Percentiles rank a stretch among this genome's conserved stretches.
Conservation (phyloP, 2,329 filamentous ascomycete species). For the Elsinoe ampelina region DNA sequence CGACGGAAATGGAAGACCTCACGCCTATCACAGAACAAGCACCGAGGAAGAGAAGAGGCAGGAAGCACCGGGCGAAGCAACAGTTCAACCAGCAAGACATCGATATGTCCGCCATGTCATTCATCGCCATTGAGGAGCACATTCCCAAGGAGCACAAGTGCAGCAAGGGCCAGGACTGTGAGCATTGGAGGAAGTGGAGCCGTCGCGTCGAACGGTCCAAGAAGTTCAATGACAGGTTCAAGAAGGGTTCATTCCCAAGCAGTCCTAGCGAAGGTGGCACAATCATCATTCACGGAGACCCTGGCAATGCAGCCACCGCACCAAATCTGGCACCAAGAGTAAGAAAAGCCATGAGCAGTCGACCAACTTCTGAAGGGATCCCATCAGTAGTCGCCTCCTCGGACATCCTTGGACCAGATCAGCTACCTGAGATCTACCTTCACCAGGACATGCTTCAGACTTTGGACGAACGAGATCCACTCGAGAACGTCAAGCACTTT, state of each 20-base stretch:
- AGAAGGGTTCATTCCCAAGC: constrained; percentile 50
- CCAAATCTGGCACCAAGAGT: constrained; percentile 40
- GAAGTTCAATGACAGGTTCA: constrained; percentile 22
- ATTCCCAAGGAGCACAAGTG: constrained; percentile 78
- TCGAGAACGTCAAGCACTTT: constrained; percentile 89
- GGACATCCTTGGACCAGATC: constrained; percentile 68
- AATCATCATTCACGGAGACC: constrained; percentile 69
- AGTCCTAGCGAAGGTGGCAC: constrained; percentile 53
- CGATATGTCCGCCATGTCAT: constrained; percentile 58
- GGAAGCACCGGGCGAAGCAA: constrained; percentile 36
- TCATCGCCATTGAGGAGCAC: constrained; percentile 83
- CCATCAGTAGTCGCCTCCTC: constrained; percentile 86
- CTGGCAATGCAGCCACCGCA: constrained; percentile 62
- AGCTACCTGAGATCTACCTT: constrained; percentile 55
- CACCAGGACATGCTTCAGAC: constrained; percentile 64
- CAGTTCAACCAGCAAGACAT: constrained; percentile 65
- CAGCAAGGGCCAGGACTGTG: constrained; percentile 76
- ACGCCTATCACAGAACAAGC: constrained; percentile 28
- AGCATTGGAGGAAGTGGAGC: constrained; percentile 74
- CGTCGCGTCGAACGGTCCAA: constrained; percentile 50
- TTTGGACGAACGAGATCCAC: constrained; percentile 65
- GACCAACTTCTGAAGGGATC: constrained; percentile 64
- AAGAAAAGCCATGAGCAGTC: constrained; percentile 30
- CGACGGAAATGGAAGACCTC: constrained; percentile 21
- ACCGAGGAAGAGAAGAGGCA: constrained; percentile 31